A percentile compares a stretch with the other conserved stretches of the same genome.
Evolutionary conservation across 768 basidiomycete genomes (phyloP).

Genomic region (Pisolithus albus): DNA sequence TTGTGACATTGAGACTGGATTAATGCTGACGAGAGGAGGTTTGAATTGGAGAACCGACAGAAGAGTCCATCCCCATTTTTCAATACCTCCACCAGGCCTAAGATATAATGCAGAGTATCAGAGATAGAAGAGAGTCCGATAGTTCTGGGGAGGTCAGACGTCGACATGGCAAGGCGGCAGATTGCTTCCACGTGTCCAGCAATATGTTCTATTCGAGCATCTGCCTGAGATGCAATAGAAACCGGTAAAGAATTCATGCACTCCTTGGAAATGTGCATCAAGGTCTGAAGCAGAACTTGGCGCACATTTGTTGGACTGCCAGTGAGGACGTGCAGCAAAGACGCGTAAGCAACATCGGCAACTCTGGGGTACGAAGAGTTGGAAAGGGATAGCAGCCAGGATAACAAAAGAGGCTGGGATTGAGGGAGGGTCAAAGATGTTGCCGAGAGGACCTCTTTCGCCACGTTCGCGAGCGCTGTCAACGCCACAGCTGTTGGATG

Average conservation of each 20-base stretch:
- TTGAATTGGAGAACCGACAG: slow-evolving; percentile 75
- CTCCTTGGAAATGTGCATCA: slow-evolving; percentile 58
- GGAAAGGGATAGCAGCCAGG: slow-evolving; percentile 70
- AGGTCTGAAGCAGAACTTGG: slow-evolving; percentile 43
- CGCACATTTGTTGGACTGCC: slow-evolving; percentile 32
- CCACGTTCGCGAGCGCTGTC: slow-evolving; percentile 48
- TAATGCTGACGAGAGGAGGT: slow-evolving; percentile 43
- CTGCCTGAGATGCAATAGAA: slow-evolving; percentile 61
- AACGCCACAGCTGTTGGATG: slow-evolving; percentile 70
- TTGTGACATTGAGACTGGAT: slow-evolving; percentile 43
- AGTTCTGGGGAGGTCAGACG: slow-evolving; percentile 8
- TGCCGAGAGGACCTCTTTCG: slow-evolving; percentile 42
- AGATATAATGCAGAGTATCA: slow-evolving; percentile 49
- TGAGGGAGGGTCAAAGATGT: slow-evolving; percentile 63
- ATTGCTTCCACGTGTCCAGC: slow-evolving; percentile 65
- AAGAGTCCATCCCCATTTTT: slow-evolving; percentile 88
- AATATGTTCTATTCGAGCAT: slow-evolving; percentile 65
- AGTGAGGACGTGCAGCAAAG: slow-evolving; percentile 41
- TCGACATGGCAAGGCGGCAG: slow-evolving; percentile 39
- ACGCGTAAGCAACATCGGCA: slow-evolving; percentile 38
- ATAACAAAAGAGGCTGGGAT: slow-evolving; percentile 59
- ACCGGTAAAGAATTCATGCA: slow-evolving; percentile 67
- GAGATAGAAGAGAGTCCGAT: slow-evolving; percentile 39
- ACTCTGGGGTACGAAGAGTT: slow-evolving; percentile 51
- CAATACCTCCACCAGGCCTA: slow-evolving; percentile 77